Evolutionary conservation across 2,329 filamentous ascomycete species (phyloP).

Genomic region (Paraconiothyrium sp.): DNA sequence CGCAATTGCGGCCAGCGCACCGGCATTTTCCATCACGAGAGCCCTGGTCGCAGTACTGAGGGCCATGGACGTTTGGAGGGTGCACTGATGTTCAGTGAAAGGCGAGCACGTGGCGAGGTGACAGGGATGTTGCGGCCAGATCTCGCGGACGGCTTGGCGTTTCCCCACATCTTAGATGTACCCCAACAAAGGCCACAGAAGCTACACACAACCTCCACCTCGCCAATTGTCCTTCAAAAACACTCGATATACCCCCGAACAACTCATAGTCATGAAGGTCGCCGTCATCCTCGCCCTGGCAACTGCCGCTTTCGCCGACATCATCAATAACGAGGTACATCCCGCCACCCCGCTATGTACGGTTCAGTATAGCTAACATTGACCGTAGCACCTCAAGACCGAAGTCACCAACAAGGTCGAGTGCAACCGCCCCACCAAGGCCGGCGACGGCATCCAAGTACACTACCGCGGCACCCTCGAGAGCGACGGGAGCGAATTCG

Average conservation of each 20-base stretch:
- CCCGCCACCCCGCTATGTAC: background rate
- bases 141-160: constrained; percentile 12
- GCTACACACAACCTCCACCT: background rate
- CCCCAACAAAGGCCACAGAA: constrained; percentile 13
- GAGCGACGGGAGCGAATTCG: constrained; percentile 67
- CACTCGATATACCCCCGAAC: background rate
- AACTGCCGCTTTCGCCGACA: constrained; percentile 53
- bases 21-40: too few relatives aligned
- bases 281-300: constrained; percentile 60
- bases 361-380: constrained; percentile 23
- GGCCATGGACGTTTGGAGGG: background rate
- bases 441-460: constrained; percentile 81
- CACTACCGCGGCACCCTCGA: constrained; percentile 89
- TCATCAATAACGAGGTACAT: constrained; percentile 45
- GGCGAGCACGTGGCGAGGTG: background rate
- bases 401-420: constrained; percentile 77
- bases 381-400: constrained; percentile 73
- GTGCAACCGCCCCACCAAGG: constrained; percentile 76
- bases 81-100: background rate
- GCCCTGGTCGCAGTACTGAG: too few relatives aligned
- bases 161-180: constrained; percentile 9
- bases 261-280: constrained; percentile 52
- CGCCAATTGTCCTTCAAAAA: constrained; percentile 13
- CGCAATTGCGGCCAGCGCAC: too few relatives aligned
- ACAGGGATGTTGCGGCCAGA: constrained; percentile 12